Evolutionary conservation across 1,139 yeast species (phyloP).

Genomic region (Hyphopichia fennica): DNA sequence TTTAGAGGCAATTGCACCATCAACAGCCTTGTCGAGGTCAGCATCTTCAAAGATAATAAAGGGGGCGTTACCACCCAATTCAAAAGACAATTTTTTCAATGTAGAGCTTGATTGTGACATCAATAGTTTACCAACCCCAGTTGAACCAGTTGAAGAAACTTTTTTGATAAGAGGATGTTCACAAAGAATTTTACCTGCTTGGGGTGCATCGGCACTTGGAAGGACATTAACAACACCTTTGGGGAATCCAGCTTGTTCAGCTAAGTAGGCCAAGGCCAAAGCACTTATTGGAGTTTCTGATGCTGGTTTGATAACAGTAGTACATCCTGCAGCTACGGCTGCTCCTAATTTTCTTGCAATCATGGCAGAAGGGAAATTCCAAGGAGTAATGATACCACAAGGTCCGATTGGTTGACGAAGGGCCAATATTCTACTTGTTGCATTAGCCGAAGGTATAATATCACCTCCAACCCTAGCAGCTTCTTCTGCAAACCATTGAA

Average conservation of each 20-base stretch:
- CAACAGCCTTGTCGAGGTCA: conserved; percentile 73
- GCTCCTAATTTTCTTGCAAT: conserved; percentile 90
- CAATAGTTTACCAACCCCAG: conserved; percentile 75
- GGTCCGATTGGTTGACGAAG: conserved; percentile 84
- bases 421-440: conserved; percentile 61
- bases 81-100: conserved; percentile 80
- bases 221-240: conserved; percentile 77
- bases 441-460: conserved; percentile 62
- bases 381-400: conserved; percentile 88
- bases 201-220: conserved; percentile 54
- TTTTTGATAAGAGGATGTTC: conserved; percentile 68
- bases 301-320: conserved; percentile 88
- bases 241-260: conserved; percentile 84
- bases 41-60: conserved; percentile 86
- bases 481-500: conserved; percentile 87
- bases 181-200: conserved; percentile 69
- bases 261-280: conserved; percentile 71
- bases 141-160: conserved; percentile 89
- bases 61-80: conserved; percentile 94
- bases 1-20: conserved; percentile 62
- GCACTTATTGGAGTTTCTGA: conserved; percentile 88
- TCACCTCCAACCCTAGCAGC: conserved; percentile 79
- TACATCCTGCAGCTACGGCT: conserved; percentile 91
- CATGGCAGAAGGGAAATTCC: conserved; percentile 97
- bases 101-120: conserved; percentile 78